phyloP scores from a whole-genome alignment of 2,329 filamentous ascomycete genomes.

The Fusarium pilosicola region DNA sequence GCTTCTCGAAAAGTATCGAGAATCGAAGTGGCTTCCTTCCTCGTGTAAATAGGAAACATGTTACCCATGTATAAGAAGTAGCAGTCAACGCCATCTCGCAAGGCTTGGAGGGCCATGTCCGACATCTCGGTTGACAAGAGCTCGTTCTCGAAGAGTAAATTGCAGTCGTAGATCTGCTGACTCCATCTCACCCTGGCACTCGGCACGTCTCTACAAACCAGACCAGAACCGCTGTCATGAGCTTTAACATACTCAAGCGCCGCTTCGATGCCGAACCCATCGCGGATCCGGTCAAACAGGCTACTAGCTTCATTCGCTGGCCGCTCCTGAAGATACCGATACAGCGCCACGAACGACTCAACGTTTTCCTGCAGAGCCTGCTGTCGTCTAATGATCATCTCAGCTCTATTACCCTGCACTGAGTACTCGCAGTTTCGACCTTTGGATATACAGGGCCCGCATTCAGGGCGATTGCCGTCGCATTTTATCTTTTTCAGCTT shows the following conservation, averaged over 20 bases:
- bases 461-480: background rate
- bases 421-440: background rate
- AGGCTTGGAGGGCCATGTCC: fast-evolving
- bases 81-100: background rate
- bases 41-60: background rate
- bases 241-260: background rate
- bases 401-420: fast-evolving
- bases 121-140: fast-evolving
- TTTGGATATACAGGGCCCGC: background rate
- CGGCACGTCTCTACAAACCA: fast-evolving
- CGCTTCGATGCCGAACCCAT: fast-evolving
- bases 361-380: background rate
- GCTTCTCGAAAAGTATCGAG: background rate
- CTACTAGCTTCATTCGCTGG: background rate
- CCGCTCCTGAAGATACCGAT: background rate
- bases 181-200: fast-evolving
- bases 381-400: fast-evolving
- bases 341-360: background rate
- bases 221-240: fast-evolving
- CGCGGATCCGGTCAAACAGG: background rate
- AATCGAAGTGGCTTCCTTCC: fast-evolving
- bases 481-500: background rate
- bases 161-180: background rate
- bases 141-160: background rate
- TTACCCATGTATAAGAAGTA: background rate